phyloP scores from a whole-genome alignment of 1,284 basidiomycete species.

The Neonothopanus nambi region DNA sequence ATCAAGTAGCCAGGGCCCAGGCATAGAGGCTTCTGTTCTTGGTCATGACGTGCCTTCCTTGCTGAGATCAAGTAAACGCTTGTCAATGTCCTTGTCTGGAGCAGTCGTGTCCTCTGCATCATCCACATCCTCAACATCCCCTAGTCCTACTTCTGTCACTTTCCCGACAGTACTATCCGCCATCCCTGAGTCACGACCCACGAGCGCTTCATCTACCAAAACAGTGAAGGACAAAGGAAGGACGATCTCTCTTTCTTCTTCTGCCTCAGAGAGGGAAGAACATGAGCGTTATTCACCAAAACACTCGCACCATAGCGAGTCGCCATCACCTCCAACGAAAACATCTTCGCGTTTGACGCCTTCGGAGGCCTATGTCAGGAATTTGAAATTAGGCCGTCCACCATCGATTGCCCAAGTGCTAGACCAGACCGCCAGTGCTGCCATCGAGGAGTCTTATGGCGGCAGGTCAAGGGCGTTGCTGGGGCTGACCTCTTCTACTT shows the following conservation, averaged over 20 bases:
- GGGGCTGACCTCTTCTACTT: background rate
- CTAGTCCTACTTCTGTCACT: constrained; percentile 32
- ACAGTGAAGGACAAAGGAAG: background rate
- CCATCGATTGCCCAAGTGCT: constrained; percentile 44
- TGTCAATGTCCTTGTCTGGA: constrained; percentile 10
- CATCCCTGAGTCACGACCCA: constrained; percentile 37
- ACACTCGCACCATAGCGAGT: background rate
- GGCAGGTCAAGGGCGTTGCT: constrained; percentile 15
- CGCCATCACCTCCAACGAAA: too few species aligned
- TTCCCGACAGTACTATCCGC: constrained; percentile 38
- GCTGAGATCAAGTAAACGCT: constrained; percentile 14
- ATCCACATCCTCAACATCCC: constrained; percentile 27
- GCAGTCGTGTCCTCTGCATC: background rate
- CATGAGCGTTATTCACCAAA: background rate
- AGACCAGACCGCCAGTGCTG: constrained; percentile 15
- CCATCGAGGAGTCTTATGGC: constrained; percentile 16
- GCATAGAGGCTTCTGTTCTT: constrained; percentile 5
- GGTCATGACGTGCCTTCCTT: too few species aligned
- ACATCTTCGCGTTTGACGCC: constrained; percentile 32
- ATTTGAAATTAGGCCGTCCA: constrained; percentile 44
- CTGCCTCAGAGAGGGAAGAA: constrained; percentile 26
- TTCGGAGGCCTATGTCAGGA: constrained; percentile 39
- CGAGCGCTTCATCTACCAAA: too few species aligned
- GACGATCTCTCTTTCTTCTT: background rate
- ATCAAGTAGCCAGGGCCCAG: background rate